Base-by-base conservation (phyloP, 306 rosid species). In the Sicyos edulis region DNA sequence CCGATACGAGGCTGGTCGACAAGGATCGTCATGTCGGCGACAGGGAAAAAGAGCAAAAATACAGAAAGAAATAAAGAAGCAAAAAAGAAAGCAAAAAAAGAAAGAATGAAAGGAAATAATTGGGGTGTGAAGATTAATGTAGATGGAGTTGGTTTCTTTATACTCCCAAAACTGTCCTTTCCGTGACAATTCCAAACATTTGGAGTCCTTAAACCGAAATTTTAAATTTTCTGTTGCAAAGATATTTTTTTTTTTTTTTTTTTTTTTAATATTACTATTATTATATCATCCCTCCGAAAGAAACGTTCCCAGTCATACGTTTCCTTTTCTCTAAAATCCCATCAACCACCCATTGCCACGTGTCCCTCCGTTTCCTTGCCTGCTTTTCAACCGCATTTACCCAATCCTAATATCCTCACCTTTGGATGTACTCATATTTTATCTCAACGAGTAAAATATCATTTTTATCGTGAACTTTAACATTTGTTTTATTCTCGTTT, bases 1-100 rank as follows among this genome's bases (percentile, higher is more conserved):
- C 97, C 91, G 54, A 68, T 49, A 7, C 63, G 77, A 5, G 79
- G 78, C 22, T 88, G 88, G 14, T 81, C 88, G 54, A 88, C 57
- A 70, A 81, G 82, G 67, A 87, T 84, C 4, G 92, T 85, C 97
- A 91, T 81, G 22, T 44, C 37, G 44, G 8, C 1, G 70, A 0
- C 12, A 17, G 26, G 5, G 2, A 4, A 26, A 71, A 70, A 56
- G 1, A 34, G 40, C 69, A n/a, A 10, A 62, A 32, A 5, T 58
- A 37, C 2, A 60, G 22, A 24, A 16, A 53, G 52, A 16, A 11
- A 61, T n/a, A n/a, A n/a, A n/a, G n/a, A n/a, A n/a, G 40, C 69
- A n/a, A 10, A 62, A 32, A 5, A 60, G 22, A 24, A 16, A 53
- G 52, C n/a, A 16, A 11, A 61, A 45, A 29, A 61, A 16, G 37